Evolutionary conservation across 2,329 filamentous ascomycete species (phyloP).

Genomic region (Penicillium brevicompactum): DNA sequence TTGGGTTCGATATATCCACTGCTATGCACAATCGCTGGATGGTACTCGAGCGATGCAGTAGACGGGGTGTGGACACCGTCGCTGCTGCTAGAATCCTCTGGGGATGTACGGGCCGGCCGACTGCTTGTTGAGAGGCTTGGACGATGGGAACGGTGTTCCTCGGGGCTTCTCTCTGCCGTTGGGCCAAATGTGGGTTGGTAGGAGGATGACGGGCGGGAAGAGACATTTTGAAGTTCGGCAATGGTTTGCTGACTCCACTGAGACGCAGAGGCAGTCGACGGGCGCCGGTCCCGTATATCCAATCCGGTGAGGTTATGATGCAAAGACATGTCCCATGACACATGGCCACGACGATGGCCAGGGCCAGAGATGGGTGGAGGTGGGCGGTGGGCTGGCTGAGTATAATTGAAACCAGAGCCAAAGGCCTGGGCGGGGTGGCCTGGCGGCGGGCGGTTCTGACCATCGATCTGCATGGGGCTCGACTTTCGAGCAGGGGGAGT

Average conservation of each 20-base stretch:
- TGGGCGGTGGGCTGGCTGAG: conserved; percentile 38
- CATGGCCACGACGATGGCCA: conserved; percentile 48
- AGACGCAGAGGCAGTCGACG: conserved; percentile 37
- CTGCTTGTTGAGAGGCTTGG: conserved; percentile 30
- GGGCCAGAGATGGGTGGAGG: conserved; percentile 46
- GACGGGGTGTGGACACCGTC: conserved; percentile 52
- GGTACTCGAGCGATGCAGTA: conserved; percentile 50
- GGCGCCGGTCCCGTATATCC: conserved; percentile 41
- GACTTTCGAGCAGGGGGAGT: conserved; percentile 66
- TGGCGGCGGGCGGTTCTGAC: conserved; percentile 38
- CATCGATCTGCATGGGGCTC: conserved; percentile 78
- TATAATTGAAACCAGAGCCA: conserved; percentile 38
- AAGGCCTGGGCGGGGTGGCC: conserved; percentile 33
- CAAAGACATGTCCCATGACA: conserved; percentile 52
- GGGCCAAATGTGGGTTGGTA: conserved; percentile 34
- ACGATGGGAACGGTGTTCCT: conserved; percentile 32
- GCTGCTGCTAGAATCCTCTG: conserved; percentile 52
- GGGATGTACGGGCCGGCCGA: conserved; percentile 43
- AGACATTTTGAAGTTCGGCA: conserved; percentile 43
- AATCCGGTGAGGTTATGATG: conserved; percentile 48
- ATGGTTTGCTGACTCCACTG: conserved; percentile 49
- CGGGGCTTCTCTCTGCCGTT: conserved; percentile 29
- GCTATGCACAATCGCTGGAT: conserved; percentile 52
- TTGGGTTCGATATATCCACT: conserved; percentile 50
- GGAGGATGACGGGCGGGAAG: conserved; percentile 37